phyloP scores from a whole-genome alignment of 306 rosid genomes.

The Ormosia semicastrata region DNA sequence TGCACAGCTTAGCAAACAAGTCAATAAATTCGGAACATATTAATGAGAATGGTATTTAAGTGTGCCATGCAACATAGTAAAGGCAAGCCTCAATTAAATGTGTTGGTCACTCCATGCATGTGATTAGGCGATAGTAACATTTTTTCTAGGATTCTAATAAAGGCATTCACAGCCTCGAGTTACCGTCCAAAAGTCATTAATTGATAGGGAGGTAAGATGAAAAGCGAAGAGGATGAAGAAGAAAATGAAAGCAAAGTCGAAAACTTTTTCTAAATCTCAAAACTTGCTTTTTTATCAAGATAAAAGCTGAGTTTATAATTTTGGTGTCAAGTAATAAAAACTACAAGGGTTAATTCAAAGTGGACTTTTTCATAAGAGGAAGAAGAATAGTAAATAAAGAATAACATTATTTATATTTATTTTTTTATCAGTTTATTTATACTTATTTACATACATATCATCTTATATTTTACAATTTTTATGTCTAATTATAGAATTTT shows the following conservation, averaged over 20 bases:
- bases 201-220: neutral
- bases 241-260: neutral
- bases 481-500: too few species aligned
- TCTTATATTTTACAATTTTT: too few species aligned
- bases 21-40: neutral
- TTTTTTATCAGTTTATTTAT: too few species aligned
- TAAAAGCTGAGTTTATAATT: neutral
- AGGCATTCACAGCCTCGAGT: slow-evolving; percentile 14
- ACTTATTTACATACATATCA: too few species aligned
- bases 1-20: neutral
- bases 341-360: neutral
- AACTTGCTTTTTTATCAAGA: neutral
- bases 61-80: neutral
- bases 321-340: neutral
- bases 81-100: neutral
- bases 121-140: neutral
- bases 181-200: neutral
- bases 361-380: neutral
- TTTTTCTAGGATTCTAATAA: neutral
- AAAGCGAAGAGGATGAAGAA: neutral
- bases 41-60: neutral
- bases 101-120: slow-evolving; percentile 11
- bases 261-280: neutral
- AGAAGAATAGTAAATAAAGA: neutral
- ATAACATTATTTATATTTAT: too few species aligned